phyloP scores from a whole-genome alignment of 306 rosid species.

The Alnus glutinosa region DNA sequence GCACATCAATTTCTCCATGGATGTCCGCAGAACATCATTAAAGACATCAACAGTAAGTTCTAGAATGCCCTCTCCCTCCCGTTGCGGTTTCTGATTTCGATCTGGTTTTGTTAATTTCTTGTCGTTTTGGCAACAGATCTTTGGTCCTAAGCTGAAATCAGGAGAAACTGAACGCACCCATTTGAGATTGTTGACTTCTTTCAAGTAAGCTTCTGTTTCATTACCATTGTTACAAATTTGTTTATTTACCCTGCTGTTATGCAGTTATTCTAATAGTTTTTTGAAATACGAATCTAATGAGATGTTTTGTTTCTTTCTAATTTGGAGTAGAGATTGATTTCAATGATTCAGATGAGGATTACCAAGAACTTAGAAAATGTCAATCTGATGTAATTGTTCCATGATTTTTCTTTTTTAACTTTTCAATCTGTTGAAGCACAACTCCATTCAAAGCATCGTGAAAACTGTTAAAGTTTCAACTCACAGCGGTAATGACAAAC shows the following conservation, averaged over 20 bases:
- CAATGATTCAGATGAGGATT: not conserved
- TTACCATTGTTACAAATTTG: not conserved
- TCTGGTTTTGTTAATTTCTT: constrained; percentile 14
- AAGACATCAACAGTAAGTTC: constrained; percentile 40
- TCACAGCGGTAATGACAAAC: no score
- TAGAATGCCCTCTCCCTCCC: not conserved
- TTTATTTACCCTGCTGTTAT: not conserved
- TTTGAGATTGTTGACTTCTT: constrained; percentile 36
- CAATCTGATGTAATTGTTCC: not conserved
- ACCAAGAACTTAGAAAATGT: not conserved
- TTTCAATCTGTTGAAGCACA: not conserved
- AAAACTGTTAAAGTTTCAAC: no score
- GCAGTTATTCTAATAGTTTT: not conserved
- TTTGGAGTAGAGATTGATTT: not conserved
- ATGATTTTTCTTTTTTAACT: no score
- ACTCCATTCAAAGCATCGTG: no score
- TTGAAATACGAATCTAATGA: not conserved
- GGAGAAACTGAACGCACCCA: constrained; percentile 45
- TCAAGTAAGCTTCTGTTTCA: constrained; percentile 43
- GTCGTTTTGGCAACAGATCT: constrained; percentile 45
- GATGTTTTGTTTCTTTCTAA: not conserved
- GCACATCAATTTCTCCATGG: constrained; percentile 26
- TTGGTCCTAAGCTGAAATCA: constrained; percentile 38
- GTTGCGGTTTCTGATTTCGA: not conserved
- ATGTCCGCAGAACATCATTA: constrained; percentile 19